Evolutionary conservation across 768 basidiomycete species (phyloP), one percentile per base, ranked within the genome.

Genomic region (Cyclocybe aegerita): DNA sequence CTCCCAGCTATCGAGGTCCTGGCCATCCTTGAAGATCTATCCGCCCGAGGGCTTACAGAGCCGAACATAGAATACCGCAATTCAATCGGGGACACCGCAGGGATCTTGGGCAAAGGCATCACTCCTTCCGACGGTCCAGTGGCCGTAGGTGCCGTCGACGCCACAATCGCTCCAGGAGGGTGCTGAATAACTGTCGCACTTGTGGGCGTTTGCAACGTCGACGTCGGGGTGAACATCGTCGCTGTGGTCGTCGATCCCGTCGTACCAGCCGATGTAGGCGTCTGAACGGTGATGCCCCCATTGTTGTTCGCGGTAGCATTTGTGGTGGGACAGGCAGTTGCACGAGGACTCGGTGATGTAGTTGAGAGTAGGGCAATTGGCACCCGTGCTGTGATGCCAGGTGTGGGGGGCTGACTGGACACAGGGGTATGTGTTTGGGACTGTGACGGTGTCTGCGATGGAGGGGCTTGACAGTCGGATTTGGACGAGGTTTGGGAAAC

Each of bases 401-500:
- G 30, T 31, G 48, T 44, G 34, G 45, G 35, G 39, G 30, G 43
- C 42, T 41, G 49, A 29, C 37, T 39, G 46, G 48, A 17, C n/a
- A 32, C 14, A 6, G 39, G 32, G 11, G 58, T 46, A 8, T 52
- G 55, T 8, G 53, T 16, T 35, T 52, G 56, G 1, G 38, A 16
- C 32, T 56, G 50, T 17, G 41, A 39, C 11, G 51, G 30, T 11
- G 15, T 35, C 29, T 54, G 51, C 7, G 47, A 29, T 33, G 43
- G 14, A 23, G 37, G 61, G 9, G 45, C 38, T 5, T 58, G 54
- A 1, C 59, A 58, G 49, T 84, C 78, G 1, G 81, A 84, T 39
- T 76, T 76, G 11, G 82, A 82, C 1, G 86, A 88, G 1, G 77
- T 79, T 50, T 85, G 75, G 17, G 84, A 86, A 38, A 78, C 70